Percentiles rank a stretch among this genome's conserved stretches.
These are phyloP conservation scores for Margaritispora aquatica DNA, from an alignment of 495 filamentous ascomycete species.

Conservation along the genomic window DNA sequence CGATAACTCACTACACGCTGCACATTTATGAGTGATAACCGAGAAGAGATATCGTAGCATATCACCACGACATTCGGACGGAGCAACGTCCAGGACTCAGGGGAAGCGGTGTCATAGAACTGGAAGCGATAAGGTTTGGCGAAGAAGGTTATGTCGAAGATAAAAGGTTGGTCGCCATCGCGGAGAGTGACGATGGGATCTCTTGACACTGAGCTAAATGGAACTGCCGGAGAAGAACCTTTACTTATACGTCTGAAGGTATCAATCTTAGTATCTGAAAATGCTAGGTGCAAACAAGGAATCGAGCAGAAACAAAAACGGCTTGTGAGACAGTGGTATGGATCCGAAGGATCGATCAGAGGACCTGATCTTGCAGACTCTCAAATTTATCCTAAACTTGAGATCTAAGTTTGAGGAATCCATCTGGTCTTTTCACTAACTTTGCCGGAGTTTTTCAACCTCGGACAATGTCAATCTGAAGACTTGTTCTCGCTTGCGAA, in stretches of 20 bases:
- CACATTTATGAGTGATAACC: slow-evolving; percentile 56
- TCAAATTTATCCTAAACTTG: no score
- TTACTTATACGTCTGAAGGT: slow-evolving; percentile 39
- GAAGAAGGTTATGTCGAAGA: slow-evolving; percentile 67
- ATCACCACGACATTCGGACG: slow-evolving; percentile 67
- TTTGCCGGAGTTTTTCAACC: no score
- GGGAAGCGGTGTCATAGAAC: slow-evolving; percentile 72
- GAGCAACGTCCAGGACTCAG: slow-evolving; percentile 69
- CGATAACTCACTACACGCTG: slow-evolving; percentile 44
- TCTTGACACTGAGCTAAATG: slow-evolving; percentile 23
- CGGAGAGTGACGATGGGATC: slow-evolving; percentile 49
- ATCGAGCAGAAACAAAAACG: no score
- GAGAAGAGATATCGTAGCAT: slow-evolving; percentile 74
- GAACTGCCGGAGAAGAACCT: slow-evolving; percentile 33
- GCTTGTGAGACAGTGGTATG: no score
- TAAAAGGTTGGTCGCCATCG: slow-evolving; percentile 77
- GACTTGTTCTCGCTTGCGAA: not conserved
- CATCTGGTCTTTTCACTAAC: no score
- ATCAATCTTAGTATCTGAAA: not conserved
- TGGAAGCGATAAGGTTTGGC: slow-evolving; percentile 64
- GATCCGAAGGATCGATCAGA: no score
- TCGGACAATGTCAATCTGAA: not conserved
- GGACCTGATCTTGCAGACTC: no score
- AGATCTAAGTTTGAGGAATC: no score
- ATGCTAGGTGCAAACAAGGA: no score